These are phyloP conservation scores for Sicyos edulis DNA, from an alignment of 306 rosid species.

Conservation along the genomic window DNA sequence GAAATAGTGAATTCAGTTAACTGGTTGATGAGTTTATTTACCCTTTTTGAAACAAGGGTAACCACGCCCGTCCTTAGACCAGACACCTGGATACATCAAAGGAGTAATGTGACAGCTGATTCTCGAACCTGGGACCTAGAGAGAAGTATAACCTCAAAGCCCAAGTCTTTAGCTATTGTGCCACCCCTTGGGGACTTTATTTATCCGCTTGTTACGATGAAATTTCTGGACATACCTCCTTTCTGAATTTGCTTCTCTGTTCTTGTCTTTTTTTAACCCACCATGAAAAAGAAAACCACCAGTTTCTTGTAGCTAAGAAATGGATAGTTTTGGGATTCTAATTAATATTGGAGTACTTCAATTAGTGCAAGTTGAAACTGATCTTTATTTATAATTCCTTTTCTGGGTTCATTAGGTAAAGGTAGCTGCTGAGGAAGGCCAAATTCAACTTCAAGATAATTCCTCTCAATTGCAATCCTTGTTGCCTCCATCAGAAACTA, in stretches of 20 bases:
- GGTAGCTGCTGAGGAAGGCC: constrained; percentile 64
- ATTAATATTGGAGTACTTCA: background rate
- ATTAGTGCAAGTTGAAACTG: background rate
- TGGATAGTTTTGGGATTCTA: background rate
- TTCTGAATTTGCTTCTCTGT: background rate
- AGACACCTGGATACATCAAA: background rate
- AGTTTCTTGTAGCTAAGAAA: background rate
- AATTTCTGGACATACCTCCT: background rate
- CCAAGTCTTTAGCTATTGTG: no score
- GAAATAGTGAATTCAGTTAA: background rate
- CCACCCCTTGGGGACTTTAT: background rate
- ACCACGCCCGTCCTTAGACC: background rate
- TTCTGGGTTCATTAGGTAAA: constrained; percentile 48
- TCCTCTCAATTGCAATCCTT: constrained; percentile 40
- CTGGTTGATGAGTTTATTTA: no score
- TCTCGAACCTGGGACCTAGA: no score
- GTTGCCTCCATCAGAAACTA: constrained; percentile 39
- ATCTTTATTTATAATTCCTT: background rate
- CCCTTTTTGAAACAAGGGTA: no score
- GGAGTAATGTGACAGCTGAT: no score
- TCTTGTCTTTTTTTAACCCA: background rate
- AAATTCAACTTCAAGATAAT: constrained; percentile 48
- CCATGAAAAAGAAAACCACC: background rate
- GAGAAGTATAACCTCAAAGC: no score
- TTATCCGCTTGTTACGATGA: background rate